Percentiles rank a stretch among this genome's conserved stretches.
Conservation (phyloP, 2,329 filamentous ascomycete species). For the Cladosporium oxysporum region DNA sequence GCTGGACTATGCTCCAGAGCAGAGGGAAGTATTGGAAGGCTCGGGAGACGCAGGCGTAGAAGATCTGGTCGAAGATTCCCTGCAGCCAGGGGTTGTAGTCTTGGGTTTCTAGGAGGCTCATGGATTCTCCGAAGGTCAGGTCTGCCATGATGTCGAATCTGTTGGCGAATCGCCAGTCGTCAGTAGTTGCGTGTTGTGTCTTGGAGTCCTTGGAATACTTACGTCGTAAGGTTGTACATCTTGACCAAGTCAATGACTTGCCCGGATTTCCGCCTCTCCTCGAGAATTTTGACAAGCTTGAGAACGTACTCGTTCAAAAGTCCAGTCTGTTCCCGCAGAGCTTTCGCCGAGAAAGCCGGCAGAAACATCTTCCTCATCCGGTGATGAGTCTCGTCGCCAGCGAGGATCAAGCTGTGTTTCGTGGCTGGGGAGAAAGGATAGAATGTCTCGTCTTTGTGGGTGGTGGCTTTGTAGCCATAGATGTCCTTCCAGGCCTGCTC, state of each 20-base stretch:
- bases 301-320: constrained; percentile 45
- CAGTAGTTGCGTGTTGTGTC: not conserved
- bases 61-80: constrained; percentile 20
- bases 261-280: not conserved
- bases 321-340: constrained; percentile 37
- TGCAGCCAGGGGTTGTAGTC: constrained; percentile 34
- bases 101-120: constrained; percentile 34
- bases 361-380: constrained; percentile 38
- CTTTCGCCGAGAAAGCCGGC: constrained; percentile 34
- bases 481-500: constrained; percentile 47
- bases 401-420: constrained; percentile 28
- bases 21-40: constrained; percentile 16
- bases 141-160: constrained; percentile 36
- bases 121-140: constrained; percentile 34
- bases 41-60: not conserved
- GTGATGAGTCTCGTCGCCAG: constrained; percentile 43
- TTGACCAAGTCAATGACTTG: not conserved
- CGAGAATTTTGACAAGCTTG: constrained; percentile 32
- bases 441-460: constrained; percentile 33
- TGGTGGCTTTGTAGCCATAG: constrained; percentile 34
- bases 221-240: constrained; percentile 2
- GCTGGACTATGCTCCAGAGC: constrained; percentile 14
- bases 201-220: not conserved
- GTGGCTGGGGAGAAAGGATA: not conserved
- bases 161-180: not conserved